phyloP scores from a whole-genome alignment of 2,329 filamentous ascomycete species.

The Thermomyces lanuginosus region DNA sequence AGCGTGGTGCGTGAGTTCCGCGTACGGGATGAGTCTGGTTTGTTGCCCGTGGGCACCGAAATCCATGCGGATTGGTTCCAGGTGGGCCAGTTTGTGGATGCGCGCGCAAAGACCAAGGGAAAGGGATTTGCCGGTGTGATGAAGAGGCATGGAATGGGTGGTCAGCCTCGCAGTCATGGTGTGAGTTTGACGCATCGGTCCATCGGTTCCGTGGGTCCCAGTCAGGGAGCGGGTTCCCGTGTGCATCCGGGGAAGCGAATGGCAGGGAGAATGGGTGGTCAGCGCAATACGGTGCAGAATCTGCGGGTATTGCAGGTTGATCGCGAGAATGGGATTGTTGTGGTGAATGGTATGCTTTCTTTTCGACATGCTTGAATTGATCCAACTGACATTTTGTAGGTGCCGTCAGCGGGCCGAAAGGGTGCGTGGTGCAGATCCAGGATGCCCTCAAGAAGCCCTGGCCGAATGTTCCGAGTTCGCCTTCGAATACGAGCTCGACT shows the following conservation, averaged over 20 bases:
- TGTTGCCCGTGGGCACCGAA: conserved; percentile 58
- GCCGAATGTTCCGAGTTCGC: conserved; percentile 32
- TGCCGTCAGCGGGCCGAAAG: conserved; percentile 73
- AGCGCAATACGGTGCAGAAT: conserved; percentile 81
- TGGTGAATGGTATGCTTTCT: conserved; percentile 55
- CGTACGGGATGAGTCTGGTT: conserved; percentile 55
- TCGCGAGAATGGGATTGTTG: conserved; percentile 67
- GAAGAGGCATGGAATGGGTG: conserved; percentile 83
- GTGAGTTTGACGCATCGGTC: conserved; percentile 87
- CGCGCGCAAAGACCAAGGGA: conserved; percentile 60
- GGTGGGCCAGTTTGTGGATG: conserved; percentile 79
- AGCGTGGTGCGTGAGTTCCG: conserved; percentile 70
- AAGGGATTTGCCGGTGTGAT: conserved; percentile 95
- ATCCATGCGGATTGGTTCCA: conserved; percentile 83
- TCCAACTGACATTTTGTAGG: conserved; percentile 22
- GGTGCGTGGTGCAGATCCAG: conserved; percentile 66
- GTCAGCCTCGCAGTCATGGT: conserved; percentile 85
- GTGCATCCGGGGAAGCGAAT: conserved; percentile 95
- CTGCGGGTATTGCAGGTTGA: conserved; percentile 79
- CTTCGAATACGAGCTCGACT: conserved; percentile 1
- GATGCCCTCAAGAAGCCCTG: conserved; percentile 81
- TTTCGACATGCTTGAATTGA: neutral
- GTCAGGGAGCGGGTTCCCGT: conserved; percentile 80
- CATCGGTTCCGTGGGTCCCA: conserved; percentile 76
- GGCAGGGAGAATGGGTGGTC: conserved; percentile 86